Conservation (phyloP, 495 filamentous ascomycete species). For the Margaritispora aquatica region DNA sequence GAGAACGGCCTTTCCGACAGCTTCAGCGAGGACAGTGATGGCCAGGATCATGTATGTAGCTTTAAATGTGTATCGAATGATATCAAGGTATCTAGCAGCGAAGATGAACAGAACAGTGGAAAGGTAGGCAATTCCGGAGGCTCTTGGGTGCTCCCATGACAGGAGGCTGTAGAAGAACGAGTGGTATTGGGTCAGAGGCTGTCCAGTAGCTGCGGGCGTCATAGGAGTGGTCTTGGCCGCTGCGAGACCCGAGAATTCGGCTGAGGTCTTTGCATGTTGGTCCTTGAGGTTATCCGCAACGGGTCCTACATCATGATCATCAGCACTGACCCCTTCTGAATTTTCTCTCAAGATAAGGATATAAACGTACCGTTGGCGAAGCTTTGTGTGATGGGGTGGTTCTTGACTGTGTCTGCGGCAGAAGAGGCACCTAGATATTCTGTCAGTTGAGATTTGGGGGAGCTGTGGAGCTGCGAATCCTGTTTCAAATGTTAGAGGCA, state of each 20-base stretch:
- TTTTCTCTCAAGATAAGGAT: conserved; percentile 3
- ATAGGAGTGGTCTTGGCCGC: conserved; percentile 61
- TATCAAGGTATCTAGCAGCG: conserved; percentile 80
- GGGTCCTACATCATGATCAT: conserved; percentile 48
- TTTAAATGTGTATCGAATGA: conserved; percentile 86
- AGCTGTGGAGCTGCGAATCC: conserved; percentile 13
- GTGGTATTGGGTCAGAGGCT: conserved; percentile 92
- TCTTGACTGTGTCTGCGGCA: conserved; percentile 28
- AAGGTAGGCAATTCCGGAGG: conserved; percentile 79
- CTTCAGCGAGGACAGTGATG: conserved; percentile 71
- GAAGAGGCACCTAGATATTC: conserved; percentile 26
- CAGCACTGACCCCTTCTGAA: conserved; percentile 2
- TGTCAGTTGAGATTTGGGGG: conserved; percentile 20
- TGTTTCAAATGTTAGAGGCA: conserved; percentile 11
- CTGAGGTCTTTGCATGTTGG: conserved; percentile 61
- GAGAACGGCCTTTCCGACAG: conserved; percentile 67
- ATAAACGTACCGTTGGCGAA: conserved; percentile 24
- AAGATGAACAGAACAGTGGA: conserved; percentile 75
- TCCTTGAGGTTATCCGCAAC: conserved; percentile 72
- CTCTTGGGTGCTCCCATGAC: conserved; percentile 58
- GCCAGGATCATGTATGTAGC: conserved; percentile 56
- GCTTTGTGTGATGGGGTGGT: conserved; percentile 32
- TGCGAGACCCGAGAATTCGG: conserved; percentile 72
- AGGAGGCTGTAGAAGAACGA: conserved; percentile 90
- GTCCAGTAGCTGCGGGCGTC: conserved; percentile 69